phyloP scores from a whole-genome alignment of 2,329 filamentous ascomycete species.

The Arthrinium puccinioides region DNA sequence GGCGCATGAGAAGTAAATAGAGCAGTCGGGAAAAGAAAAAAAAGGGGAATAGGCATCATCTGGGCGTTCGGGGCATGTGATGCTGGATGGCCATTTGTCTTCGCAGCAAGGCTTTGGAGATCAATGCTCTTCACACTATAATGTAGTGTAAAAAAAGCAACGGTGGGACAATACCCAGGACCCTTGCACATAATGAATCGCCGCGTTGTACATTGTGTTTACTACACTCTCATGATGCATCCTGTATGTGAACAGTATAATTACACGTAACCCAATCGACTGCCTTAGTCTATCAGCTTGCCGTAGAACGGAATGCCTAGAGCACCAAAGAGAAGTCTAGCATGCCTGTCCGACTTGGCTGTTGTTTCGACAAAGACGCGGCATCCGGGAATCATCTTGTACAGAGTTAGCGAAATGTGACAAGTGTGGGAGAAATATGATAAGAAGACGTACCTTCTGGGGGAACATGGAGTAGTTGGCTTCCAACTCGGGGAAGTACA shows the following conservation, averaged over 20 bases:
- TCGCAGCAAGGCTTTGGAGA: too few relatives aligned
- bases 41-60: too few relatives aligned
- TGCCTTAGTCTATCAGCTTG: conserved; percentile 43
- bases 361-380: conserved; percentile 79
- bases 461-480: conserved; percentile 70
- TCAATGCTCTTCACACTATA: too few relatives aligned
- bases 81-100: too few relatives aligned
- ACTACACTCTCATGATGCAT: conserved; percentile 11
- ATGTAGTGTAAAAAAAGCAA: too few relatives aligned
- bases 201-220: conserved; percentile 14
- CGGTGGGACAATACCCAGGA: too few relatives aligned
- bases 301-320: conserved; percentile 79
- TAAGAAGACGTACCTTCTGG: conserved; percentile 3
- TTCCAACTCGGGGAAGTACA: conserved; percentile 88
- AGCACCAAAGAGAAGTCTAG: conserved; percentile 64
- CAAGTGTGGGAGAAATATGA: conserved; percentile 40
- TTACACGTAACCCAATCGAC: conserved; percentile 6
- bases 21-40: conserved; percentile 1
- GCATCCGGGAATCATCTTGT: conserved; percentile 72
- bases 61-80: too few relatives aligned
- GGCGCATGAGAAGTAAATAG: conserved; percentile 12
- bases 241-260: conserved; percentile 8
- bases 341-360: conserved; percentile 78
- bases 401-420: conserved; percentile 40
- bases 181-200: too few relatives aligned